These are phyloP conservation scores for Calocybe indica DNA, from an alignment of 768 basidiomycete genomes.

Conservation along the genomic window DNA sequence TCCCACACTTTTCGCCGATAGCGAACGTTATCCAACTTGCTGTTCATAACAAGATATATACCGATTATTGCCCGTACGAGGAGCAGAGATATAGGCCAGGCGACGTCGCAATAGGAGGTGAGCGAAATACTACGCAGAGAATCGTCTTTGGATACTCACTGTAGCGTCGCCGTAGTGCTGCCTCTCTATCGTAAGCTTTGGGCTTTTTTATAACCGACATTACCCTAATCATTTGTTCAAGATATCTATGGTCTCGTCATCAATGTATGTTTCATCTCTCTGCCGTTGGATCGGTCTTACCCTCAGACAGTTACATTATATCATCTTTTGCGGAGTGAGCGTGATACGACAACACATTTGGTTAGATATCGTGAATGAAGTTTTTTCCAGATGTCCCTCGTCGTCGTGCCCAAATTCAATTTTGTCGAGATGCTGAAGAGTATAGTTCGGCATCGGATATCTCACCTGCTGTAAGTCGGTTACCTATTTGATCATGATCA, in stretches of 20 bases:
- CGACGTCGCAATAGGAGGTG: constrained; percentile 56
- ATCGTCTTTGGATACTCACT: background rate
- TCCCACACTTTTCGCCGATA: constrained; percentile 53
- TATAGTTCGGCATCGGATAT: constrained; percentile 51
- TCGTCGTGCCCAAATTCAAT: constrained; percentile 58
- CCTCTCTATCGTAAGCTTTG: constrained; percentile 52
- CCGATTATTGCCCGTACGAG: constrained; percentile 36
- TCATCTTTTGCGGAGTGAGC: constrained; percentile 50
- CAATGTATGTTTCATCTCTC: constrained; percentile 30
- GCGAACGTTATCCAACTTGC: constrained; percentile 60
- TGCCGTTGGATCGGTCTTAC: constrained; percentile 1
- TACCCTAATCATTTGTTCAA: constrained; percentile 6
- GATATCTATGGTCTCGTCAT: constrained; percentile 67
- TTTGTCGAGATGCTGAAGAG: constrained; percentile 57
- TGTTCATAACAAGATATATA: constrained; percentile 43
- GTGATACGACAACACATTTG: background rate
- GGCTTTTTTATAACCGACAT: background rate
- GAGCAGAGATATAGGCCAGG: constrained; percentile 52
- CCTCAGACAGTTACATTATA: constrained; percentile 42
- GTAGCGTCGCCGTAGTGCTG: constrained; percentile 32
- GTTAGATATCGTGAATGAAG: background rate
- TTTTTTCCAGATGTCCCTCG: constrained; percentile 37
- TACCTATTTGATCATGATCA: background rate
- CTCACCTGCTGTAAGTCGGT: constrained; percentile 39
- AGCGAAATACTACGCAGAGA: constrained; percentile 5